Percentiles rank a stretch among this genome's conserved stretches.
These are phyloP conservation scores for Xylaria flabelliformis DNA, from an alignment of 495 filamentous ascomycete species.

Conservation along the genomic window DNA sequence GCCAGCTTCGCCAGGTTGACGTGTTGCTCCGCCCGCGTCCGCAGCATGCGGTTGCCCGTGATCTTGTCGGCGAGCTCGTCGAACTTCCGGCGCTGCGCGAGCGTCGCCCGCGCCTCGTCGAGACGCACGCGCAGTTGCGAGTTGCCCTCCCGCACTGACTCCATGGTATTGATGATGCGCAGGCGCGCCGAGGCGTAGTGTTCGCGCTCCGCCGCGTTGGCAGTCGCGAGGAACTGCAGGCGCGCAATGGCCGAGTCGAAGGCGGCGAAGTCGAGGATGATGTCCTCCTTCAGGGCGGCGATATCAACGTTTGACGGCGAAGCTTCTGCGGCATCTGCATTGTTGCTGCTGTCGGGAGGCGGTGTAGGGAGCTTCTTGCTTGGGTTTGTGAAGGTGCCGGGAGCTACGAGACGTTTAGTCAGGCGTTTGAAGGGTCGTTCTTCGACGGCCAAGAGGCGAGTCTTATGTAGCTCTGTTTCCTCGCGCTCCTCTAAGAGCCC, in stretches of 20 bases:
- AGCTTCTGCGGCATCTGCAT: slow-evolving; percentile 33
- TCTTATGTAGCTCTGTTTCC: slow-evolving; percentile 87
- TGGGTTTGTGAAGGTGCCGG: slow-evolving; percentile 63
- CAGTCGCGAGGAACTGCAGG: slow-evolving; percentile 83
- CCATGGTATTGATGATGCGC: slow-evolving; percentile 74
- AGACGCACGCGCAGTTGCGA: slow-evolving; percentile 71
- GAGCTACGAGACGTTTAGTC: slow-evolving; percentile 74
- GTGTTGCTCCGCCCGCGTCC: slow-evolving; percentile 82
- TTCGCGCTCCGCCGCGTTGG: slow-evolving; percentile 83
- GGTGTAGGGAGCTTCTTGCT: slow-evolving; percentile 68
- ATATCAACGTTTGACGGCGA: slow-evolving; percentile 51
- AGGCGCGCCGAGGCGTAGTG: slow-evolving; percentile 83
- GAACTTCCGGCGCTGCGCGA: slow-evolving; percentile 83
- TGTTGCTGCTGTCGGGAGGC: slow-evolving; percentile 65
- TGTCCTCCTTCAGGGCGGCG: slow-evolving; percentile 75
- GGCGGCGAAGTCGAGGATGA: slow-evolving; percentile 86
- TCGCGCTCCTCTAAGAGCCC: slow-evolving; percentile 57
- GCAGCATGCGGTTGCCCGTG: slow-evolving; percentile 77
- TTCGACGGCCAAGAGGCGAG: slow-evolving; percentile 88
- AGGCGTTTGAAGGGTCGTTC: slow-evolving; percentile 92
- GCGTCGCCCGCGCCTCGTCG: slow-evolving; percentile 73
- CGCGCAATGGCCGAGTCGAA: slow-evolving; percentile 82
- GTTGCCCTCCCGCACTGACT: slow-evolving; percentile 79
- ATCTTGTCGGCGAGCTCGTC: slow-evolving; percentile 88
- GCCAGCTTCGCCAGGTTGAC: slow-evolving; percentile 79